These are phyloP conservation scores for Kwoniella heveanensis DNA, from an alignment of 768 basidiomycete genomes.

Conservation along the genomic window DNA sequence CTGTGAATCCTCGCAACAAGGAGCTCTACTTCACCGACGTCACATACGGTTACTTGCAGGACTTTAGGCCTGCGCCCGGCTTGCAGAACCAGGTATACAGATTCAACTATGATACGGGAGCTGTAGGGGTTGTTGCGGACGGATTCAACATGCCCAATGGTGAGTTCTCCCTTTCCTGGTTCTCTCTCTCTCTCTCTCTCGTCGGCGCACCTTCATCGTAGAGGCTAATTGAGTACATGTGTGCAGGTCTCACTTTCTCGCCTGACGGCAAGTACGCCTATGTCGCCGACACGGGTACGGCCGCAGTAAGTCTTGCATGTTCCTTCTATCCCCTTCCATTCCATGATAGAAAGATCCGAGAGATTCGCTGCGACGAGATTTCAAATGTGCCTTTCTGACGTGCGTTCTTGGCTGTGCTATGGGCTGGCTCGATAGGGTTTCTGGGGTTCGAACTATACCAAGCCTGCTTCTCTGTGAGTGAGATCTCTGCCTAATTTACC, in stretches of 20 bases:
- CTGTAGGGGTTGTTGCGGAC: conserved; percentile 72
- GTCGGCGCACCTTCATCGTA: too few species aligned
- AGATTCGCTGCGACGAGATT: too few species aligned
- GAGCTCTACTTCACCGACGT: conserved; percentile 76
- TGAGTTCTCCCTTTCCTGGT: too few species aligned
- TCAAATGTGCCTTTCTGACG: too few species aligned
- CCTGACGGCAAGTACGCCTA: conserved; percentile 68
- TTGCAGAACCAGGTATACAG: conserved; percentile 77
- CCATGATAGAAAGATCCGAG: too few species aligned
- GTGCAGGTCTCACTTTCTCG: conserved; percentile 66
- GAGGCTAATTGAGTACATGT: too few species aligned
- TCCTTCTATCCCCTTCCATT: too few species aligned
- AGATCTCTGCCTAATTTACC: too few species aligned
- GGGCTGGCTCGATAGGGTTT: conserved; percentile 34
- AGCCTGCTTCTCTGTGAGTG: conserved; percentile 69
- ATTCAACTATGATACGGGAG: conserved; percentile 67
- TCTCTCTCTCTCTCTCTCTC: too few species aligned
- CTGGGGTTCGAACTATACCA: conserved; percentile 56
- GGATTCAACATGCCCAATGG: conserved; percentile 73
- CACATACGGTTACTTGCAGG: conserved; percentile 65
- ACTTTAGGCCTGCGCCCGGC: conserved; percentile 68
- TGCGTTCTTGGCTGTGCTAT: too few species aligned
- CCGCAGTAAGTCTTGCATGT: conserved; percentile 34
- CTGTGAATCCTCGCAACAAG: conserved; percentile 68
- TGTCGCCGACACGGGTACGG: conserved; percentile 58